phyloP scores from a whole-genome alignment of 1,284 basidiomycete species.

The Ceratobasidium sp. region DNA sequence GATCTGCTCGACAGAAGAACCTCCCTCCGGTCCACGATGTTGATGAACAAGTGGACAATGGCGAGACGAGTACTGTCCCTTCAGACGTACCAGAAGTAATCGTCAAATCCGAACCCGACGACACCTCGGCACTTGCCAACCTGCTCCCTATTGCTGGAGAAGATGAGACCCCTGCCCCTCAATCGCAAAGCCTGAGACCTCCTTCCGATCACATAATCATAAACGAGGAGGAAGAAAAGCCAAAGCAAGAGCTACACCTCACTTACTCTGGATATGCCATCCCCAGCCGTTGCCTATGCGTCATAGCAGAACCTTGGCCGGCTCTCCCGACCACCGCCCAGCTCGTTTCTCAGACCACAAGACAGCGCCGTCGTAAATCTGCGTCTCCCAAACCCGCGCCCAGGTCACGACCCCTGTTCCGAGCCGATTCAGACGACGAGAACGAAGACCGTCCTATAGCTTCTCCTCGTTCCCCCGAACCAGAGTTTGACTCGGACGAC shows the following conservation, averaged over 20 bases:
- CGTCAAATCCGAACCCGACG: constrained; percentile 47
- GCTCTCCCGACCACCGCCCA: constrained; percentile 40
- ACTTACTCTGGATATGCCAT: constrained; percentile 45
- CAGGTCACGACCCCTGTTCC: constrained; percentile 21
- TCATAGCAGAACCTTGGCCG: constrained; percentile 48
- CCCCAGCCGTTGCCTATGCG: constrained; percentile 45
- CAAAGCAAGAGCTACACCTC: constrained; percentile 44
- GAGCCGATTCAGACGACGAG: constrained; percentile 38
- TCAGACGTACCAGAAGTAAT: background rate
- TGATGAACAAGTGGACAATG: constrained; percentile 26
- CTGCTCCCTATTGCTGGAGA: constrained; percentile 42
- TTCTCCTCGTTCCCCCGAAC: constrained; percentile 4
- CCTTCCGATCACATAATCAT: constrained; percentile 27
- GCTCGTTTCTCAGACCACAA: constrained; percentile 34
- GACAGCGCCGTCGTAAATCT: background rate
- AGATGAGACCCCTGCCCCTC: constrained; percentile 37
- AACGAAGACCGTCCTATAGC: background rate
- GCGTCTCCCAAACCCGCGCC: constrained; percentile 2
- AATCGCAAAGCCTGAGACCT: constrained; percentile 18
- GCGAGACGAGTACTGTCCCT: background rate
- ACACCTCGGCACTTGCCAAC: constrained; percentile 29
- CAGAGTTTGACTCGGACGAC: constrained; percentile 33
- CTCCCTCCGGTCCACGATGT: background rate
- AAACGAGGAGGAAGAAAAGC: constrained; percentile 48
- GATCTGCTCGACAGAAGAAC: constrained; percentile 36